These are phyloP conservation scores for Eimeria falciformis DNA, from an alignment of 169 alveolate genomes.

Conservation along the genomic window DNA sequence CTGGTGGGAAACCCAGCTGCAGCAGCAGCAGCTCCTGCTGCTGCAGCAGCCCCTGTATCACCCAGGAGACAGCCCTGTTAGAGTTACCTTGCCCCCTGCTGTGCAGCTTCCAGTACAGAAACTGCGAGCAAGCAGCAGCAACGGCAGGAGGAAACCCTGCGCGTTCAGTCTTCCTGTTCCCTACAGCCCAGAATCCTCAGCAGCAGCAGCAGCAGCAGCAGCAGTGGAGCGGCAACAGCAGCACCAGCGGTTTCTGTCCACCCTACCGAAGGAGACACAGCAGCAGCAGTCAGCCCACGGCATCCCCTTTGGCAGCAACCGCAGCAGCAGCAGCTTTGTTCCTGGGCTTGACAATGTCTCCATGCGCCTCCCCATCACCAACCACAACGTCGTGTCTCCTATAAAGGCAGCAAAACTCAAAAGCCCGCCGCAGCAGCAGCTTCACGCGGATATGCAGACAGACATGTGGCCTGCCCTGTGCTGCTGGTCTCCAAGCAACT, in stretches of 20 bases:
- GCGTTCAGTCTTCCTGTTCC: neutral
- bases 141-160: constrained; percentile 22
- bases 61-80: constrained; percentile 25
- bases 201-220: constrained; percentile 53
- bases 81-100: constrained; percentile 27
- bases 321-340: constrained; percentile 20
- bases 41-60: constrained; percentile 24
- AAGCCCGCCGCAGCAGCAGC: constrained; percentile 52
- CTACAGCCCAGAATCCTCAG: constrained; percentile 22
- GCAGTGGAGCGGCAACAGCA: constrained; percentile 26
- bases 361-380: constrained; percentile 36
- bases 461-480: no score
- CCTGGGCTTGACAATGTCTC: neutral
- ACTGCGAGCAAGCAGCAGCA: constrained; percentile 38
- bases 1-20: neutral
- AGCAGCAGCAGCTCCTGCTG: constrained; percentile 38
- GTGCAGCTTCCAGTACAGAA: neutral
- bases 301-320: neutral
- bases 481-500: no score
- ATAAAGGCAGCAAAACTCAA: neutral
- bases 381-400: neutral
- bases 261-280: no score
- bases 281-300: no score
- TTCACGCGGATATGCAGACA: no score
- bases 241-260: no score